These are phyloP conservation scores for Orbilia ellipsospora DNA, from an alignment of 2,329 filamentous ascomycete species.

Conservation along the genomic window DNA sequence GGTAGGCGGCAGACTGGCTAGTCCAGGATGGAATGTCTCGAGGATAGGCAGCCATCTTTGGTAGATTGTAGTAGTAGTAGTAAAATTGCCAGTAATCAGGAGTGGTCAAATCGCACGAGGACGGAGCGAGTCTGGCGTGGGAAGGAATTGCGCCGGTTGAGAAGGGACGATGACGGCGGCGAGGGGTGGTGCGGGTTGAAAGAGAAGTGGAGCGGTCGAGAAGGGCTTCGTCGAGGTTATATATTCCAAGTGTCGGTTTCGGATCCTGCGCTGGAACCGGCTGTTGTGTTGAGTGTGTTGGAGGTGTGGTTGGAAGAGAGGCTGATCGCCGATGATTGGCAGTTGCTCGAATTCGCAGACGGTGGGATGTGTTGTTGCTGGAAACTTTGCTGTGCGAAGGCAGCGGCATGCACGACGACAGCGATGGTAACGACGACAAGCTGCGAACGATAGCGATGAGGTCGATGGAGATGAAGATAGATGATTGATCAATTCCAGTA, in stretches of 20 bases:
- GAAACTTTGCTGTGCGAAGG: constrained; percentile 17
- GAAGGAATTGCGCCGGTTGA: constrained; percentile 45
- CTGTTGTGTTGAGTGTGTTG: constrained; percentile 37
- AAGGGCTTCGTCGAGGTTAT: constrained; percentile 18
- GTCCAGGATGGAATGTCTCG: constrained; percentile 47
- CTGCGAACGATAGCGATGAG: neutral
- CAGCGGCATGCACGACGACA: neutral
- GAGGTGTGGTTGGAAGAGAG: constrained; percentile 24
- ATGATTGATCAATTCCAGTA: constrained; percentile 11
- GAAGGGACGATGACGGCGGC: neutral
- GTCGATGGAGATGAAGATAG: neutral
- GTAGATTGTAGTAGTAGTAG: constrained; percentile 33
- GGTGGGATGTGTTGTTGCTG: constrained; percentile 5
- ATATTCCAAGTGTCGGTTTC: neutral
- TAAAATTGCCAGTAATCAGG: constrained; percentile 29
- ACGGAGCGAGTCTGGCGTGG: constrained; percentile 13
- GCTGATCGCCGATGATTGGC: constrained; percentile 30
- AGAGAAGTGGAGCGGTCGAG: constrained; percentile 28
- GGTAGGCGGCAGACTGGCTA: constrained; percentile 27
- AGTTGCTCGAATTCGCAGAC: neutral
- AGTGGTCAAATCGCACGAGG: constrained; percentile 10
- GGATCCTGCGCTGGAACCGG: neutral
- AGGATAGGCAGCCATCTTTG: constrained; percentile 50
- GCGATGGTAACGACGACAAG: neutral
- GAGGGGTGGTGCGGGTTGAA: constrained; percentile 10